These are phyloP conservation scores for Micractinium conductrix DNA, from an alignment of 139 green algal genomes.

Conservation along the genomic window DNA sequence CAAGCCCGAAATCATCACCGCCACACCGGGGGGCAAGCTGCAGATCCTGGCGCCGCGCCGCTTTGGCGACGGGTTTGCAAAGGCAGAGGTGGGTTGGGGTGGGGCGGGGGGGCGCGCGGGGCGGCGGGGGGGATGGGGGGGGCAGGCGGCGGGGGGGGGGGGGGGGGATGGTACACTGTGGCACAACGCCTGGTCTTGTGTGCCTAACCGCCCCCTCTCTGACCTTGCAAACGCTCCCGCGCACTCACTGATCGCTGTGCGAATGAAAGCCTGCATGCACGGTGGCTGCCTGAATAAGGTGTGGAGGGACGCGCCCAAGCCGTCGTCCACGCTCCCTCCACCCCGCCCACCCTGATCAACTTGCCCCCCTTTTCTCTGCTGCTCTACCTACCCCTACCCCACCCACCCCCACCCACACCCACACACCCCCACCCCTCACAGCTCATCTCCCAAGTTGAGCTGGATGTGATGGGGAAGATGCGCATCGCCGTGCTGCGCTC, in stretches of 20 bases:
- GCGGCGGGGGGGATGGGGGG: too few relatives aligned
- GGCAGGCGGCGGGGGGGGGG: too few relatives aligned
- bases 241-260: too few relatives aligned
- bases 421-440: neutral
- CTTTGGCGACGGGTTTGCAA: constrained; percentile 81
- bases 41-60: constrained; percentile 69
- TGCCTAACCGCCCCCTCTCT: too few relatives aligned
- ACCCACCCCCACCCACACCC: neutral
- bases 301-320: too few relatives aligned
- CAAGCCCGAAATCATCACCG: constrained; percentile 83
- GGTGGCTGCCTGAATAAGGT: too few relatives aligned
- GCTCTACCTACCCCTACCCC: neutral
- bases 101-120: too few relatives aligned
- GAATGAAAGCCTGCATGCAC: too few relatives aligned
- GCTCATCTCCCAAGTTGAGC: neutral
- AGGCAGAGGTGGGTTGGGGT: constrained; percentile 56
- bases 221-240: too few relatives aligned
- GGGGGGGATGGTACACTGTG: too few relatives aligned
- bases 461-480: constrained; percentile 52
- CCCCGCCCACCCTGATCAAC: neutral
- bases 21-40: constrained; percentile 74
- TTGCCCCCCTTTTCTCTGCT: neutral
- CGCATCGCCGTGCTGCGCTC: constrained; percentile 57
- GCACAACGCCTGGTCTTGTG: too few relatives aligned
- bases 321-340: too few relatives aligned